Evolutionary conservation across 2,329 filamentous ascomycete genomes (phyloP), one percentile per base, ranked within the genome.

Genomic region (Trichoderma afroharzianum): DNA sequence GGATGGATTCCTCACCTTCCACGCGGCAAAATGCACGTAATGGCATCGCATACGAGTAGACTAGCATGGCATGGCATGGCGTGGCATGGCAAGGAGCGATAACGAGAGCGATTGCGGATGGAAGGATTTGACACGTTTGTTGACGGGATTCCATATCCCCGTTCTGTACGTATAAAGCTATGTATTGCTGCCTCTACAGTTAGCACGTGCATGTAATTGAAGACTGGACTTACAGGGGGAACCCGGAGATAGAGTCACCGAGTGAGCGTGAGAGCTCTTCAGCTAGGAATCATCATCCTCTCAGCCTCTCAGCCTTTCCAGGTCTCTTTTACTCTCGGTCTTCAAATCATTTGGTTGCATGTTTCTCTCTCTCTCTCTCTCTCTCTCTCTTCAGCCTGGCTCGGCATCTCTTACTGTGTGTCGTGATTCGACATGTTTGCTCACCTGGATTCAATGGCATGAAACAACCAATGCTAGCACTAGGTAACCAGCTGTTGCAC

Each of bases 11-110:
- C 43, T n/a, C 43, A 21, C n/a, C n/a, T 50, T 9, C 59, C 59
- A 62, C 59, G 59, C 59, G 59, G 59, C n/a, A 26, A 62, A 18
- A 62, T 62, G 59, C 59, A 62, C 59, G 59, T 39, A 39, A 62
- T 36, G 33, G 33, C 33, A 36, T 36, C 12, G 33, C 33, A 36
- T 36, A n/a, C n/a, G n/a, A n/a, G n/a, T n/a, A 15, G 33, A 36
- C 33, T 36, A 36, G n/a, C 21, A 26, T 57, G 26, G 26, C 26
- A n/a, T n/a, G 43, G 33, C 33, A 36, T n/a, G n/a, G n/a, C 21
- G 18, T 57, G 26, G 26, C 26, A n/a, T n/a, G 43, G 33, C 33
- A 36, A 3, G 43, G 43, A 47, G 43, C 43, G 43, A 47, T n/a
- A 47, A 47, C 18, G 43, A 47, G 43, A 43, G 39, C 39, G n/a